Evolutionary conservation across 2,329 filamentous ascomycete species (phyloP).

Genomic region (Aspergillus piperis): DNA sequence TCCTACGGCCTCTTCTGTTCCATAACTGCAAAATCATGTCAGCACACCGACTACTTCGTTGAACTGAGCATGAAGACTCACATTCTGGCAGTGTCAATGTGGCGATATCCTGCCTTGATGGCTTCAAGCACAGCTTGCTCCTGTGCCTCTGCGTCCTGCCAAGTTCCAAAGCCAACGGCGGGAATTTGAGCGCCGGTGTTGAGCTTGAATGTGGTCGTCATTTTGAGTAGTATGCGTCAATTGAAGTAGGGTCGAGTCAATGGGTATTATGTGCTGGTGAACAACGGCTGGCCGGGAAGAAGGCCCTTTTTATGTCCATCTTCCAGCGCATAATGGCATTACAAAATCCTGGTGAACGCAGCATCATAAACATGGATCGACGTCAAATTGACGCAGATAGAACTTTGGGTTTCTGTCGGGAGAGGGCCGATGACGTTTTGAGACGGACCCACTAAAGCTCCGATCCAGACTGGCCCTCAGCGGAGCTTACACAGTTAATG

Average conservation of each 20-base stretch:
- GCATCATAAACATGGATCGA: constrained; percentile 9
- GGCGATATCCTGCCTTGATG: constrained; percentile 55
- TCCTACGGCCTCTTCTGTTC: constrained; percentile 67
- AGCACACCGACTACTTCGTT: not conserved
- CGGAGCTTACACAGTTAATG: not conserved
- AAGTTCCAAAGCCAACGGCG: constrained; percentile 56
- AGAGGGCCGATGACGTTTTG: not conserved
- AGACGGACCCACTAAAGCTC: constrained; percentile 1
- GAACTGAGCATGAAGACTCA: constrained; percentile 25
- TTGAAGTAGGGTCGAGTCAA: not conserved
- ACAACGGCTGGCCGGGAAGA: not conserved
- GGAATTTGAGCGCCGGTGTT: constrained; percentile 52
- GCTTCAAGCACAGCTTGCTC: constrained; percentile 52
- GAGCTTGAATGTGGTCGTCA: constrained; percentile 44
- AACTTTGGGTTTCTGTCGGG: not conserved
- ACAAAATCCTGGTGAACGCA: not conserved
- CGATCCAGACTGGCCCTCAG: not conserved
- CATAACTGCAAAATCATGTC: constrained; percentile 45
- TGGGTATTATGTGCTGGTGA: not conserved
- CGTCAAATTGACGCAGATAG: constrained; percentile 24
- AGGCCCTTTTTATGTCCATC: not conserved
- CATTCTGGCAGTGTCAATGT: constrained; percentile 56
- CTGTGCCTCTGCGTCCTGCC: constrained; percentile 55
- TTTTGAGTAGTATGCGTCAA: constrained; percentile 14
- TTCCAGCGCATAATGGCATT: not conserved